phyloP scores from a whole-genome alignment of 2,329 filamentous ascomycete genomes.

The Diaporthe vaccinii region DNA sequence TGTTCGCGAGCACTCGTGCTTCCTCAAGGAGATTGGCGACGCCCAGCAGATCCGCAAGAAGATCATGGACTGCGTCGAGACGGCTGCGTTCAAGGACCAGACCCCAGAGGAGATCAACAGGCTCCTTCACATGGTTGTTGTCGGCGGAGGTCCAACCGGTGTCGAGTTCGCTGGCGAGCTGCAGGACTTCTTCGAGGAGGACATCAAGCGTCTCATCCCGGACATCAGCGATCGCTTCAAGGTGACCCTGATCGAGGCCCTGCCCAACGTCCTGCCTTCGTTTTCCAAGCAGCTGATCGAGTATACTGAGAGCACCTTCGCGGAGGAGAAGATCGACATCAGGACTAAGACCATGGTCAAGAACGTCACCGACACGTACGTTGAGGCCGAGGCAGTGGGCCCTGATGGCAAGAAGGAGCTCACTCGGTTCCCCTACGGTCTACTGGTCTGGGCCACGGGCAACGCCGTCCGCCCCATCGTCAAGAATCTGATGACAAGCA shows the following conservation, averaged over 20 bases:
- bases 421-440: slow-evolving; percentile 89
- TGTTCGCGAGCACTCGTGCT: slow-evolving; percentile 94
- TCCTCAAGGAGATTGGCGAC: slow-evolving; percentile 98
- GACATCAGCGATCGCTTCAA: slow-evolving; percentile 96
- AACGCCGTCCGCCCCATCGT: slow-evolving; percentile 93
- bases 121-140: slow-evolving; percentile 97
- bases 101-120: slow-evolving; percentile 88
- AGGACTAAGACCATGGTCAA: slow-evolving; percentile 99
- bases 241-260: slow-evolving; percentile 96
- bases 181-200: slow-evolving; percentile 98
- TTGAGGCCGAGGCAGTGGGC: slow-evolving; percentile 87
- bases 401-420: slow-evolving; percentile 88
- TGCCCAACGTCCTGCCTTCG: slow-evolving; percentile 96
- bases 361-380: slow-evolving; percentile 91
- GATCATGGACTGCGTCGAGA: slow-evolving; percentile 99
- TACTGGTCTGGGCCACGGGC: slow-evolving; percentile 98
- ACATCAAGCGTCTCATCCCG: slow-evolving; percentile 97
- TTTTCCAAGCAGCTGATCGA: slow-evolving; percentile 99
- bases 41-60: slow-evolving; percentile 97
- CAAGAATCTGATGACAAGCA: slow-evolving; percentile 90
- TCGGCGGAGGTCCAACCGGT: slow-evolving; percentile 93
- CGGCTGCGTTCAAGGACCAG: slow-evolving; percentile 98
- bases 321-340: slow-evolving; percentile 98
- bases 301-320: slow-evolving; percentile 99
- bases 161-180: slow-evolving; percentile 99